A percentile compares a stretch with the other conserved stretches of the same genome.
phyloP scores from a whole-genome alignment of 148 eudicot species.

The Fallopia convolvulus region DNA sequence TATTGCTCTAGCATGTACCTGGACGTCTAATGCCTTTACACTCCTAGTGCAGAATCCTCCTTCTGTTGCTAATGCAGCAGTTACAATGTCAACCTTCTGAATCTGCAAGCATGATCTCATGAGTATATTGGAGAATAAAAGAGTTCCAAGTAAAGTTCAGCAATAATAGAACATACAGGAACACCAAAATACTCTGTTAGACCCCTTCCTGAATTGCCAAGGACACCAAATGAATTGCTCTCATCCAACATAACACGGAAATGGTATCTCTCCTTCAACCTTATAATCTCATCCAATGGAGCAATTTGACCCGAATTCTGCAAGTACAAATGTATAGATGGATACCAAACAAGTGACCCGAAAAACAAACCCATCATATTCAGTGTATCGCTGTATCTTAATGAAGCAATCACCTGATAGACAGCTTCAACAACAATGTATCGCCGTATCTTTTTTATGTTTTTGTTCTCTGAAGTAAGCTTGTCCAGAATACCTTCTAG shows the following conservation, averaged over 20 bases:
- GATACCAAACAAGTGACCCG: neutral
- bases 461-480: constrained; percentile 55
- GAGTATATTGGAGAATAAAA: no score
- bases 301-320: constrained; percentile 97
- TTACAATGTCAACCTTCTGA: constrained; percentile 78
- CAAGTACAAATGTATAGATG: constrained; percentile 4
- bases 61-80: constrained; percentile 92
- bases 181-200: constrained; percentile 70
- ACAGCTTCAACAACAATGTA: constrained; percentile 88
- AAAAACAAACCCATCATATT: neutral
- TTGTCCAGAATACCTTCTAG: constrained; percentile 54
- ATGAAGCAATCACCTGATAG: constrained; percentile 57
- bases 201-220: constrained; percentile 84
- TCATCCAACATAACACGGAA: constrained; percentile 84
- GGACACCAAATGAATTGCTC: constrained; percentile 89
- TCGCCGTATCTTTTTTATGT: constrained; percentile 72
- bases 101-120: constrained; percentile 27
- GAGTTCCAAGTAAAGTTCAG: neutral
- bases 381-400: no score
- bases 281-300: constrained; percentile 82
- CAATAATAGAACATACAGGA: constrained; percentile 45
- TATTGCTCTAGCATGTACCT: constrained; percentile 26
- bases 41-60: constrained; percentile 96
- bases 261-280: constrained; percentile 68
- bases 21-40: constrained; percentile 75